A percentile compares a stretch with the other conserved stretches of the same genome.
Conservation (phyloP, 129 eudicot species). For the Tagetes patula region DNA sequence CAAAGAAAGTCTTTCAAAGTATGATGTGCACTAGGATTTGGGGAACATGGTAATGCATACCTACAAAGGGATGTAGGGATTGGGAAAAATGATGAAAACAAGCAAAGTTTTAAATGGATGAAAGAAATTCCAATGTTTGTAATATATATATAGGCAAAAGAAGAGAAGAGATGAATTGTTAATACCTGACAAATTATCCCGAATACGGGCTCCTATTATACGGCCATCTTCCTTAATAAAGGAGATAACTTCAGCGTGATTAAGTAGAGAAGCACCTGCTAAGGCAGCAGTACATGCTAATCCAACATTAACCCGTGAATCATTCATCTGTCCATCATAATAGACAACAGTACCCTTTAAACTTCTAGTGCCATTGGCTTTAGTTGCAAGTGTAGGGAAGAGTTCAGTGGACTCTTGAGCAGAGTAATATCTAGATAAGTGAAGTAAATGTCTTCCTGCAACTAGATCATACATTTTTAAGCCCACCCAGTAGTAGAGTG, state of each 20-base stretch:
- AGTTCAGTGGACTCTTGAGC: constrained; percentile 83
- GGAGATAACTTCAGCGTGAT: constrained; percentile 83
- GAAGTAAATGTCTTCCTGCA: constrained; percentile 72
- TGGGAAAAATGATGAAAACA: too few relatives aligned
- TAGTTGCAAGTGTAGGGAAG: constrained; percentile 80
- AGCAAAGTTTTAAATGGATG: too few relatives aligned
- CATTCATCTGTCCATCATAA: constrained; percentile 95
- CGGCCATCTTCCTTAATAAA: constrained; percentile 58
- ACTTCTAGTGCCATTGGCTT: constrained; percentile 55
- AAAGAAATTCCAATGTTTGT: too few relatives aligned
- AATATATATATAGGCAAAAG: too few relatives aligned
- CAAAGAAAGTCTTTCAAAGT: neutral
- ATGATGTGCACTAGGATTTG: too few relatives aligned
- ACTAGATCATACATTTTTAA: constrained; percentile 82
- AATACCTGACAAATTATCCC: constrained; percentile 71
- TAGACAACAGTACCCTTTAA: constrained; percentile 88
- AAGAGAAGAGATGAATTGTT: too few relatives aligned
- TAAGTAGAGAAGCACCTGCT: constrained; percentile 90
- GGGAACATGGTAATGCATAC: too few relatives aligned
- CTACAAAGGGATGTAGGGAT: too few relatives aligned
- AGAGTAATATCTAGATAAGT: constrained; percentile 81
- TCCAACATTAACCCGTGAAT: constrained; percentile 77
- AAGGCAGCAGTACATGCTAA: constrained; percentile 89
- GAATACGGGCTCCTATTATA: constrained; percentile 69
- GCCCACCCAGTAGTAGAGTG: constrained; percentile 77